phyloP scores from a whole-genome alignment of 257 asterid species.

The Solanum habrochaites region DNA sequence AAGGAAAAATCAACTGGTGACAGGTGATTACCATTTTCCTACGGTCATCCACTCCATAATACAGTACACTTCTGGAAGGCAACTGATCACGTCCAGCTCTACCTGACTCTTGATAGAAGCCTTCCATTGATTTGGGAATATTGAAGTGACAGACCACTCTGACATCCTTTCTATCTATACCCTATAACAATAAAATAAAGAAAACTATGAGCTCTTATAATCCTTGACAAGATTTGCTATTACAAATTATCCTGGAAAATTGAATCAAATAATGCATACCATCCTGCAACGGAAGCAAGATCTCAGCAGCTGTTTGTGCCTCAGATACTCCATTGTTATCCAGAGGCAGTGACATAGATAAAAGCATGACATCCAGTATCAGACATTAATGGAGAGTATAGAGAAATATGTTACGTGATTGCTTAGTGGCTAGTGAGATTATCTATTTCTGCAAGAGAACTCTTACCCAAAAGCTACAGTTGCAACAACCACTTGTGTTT shows the following conservation, averaged over 20 bases:
- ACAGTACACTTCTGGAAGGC: constrained; percentile 83
- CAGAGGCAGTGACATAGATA: constrained; percentile 12
- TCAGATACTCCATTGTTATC: constrained; percentile 31
- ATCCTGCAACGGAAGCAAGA: constrained; percentile 60
- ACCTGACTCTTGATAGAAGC: constrained; percentile 98
- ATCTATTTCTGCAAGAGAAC: constrained; percentile 1
- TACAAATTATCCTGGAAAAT: background rate
- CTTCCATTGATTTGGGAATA: constrained; percentile 92
- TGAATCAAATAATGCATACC: constrained; percentile 41
- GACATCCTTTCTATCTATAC: constrained; percentile 93
- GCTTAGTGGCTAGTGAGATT: background rate
- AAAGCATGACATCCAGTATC: constrained; percentile 10
- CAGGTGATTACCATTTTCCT: constrained; percentile 58
- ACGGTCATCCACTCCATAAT: constrained; percentile 83
- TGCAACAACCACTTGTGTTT: constrained; percentile 88
- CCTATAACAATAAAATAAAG: constrained; percentile 27
- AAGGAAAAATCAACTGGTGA: background rate
- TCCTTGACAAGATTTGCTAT: background rate
- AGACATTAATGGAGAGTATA: background rate
- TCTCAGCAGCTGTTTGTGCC: constrained; percentile 21
- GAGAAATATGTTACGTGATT: background rate
- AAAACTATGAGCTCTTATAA: constrained; percentile 1
- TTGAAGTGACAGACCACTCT: constrained; percentile 91
- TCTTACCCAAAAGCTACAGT: constrained; percentile 96
- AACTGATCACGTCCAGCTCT: constrained; percentile 98